Evolutionary conservation across 768 basidiomycete genomes (phyloP).

Genomic region (Antrodiella citrinella): DNA sequence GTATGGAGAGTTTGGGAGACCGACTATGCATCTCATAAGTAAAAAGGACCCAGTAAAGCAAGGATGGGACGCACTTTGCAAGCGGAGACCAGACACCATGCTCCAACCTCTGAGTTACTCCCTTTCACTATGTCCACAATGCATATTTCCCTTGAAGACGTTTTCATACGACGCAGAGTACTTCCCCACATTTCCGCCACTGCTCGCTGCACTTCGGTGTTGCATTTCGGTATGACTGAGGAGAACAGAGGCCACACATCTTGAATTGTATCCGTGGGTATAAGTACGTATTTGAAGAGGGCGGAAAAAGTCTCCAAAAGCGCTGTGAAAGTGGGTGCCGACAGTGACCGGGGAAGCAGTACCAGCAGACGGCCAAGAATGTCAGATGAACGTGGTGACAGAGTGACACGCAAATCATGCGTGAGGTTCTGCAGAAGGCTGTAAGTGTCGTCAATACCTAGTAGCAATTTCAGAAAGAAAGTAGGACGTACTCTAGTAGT

Average conservation of each 20-base stretch:
- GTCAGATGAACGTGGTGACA: conserved; percentile 52
- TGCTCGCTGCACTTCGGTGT: conserved; percentile 65
- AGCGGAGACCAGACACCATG: conserved; percentile 70
- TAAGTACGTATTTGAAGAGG: conserved; percentile 65
- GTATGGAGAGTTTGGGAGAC: conserved; percentile 80
- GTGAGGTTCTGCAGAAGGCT: conserved; percentile 74
- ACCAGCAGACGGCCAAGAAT: conserved; percentile 48
- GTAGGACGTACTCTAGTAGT: conserved; percentile 60
- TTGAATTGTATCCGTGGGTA: conserved; percentile 51
- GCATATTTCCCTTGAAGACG: conserved; percentile 44
- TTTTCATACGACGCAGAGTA: conserved; percentile 64
- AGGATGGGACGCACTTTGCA: conserved; percentile 55
- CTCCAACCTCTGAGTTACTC: conserved; percentile 50
- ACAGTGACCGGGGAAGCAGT: conserved; percentile 50
- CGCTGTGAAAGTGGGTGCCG: conserved; percentile 49
- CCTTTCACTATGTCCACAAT: conserved; percentile 42
- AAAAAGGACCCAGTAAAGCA: neutral
- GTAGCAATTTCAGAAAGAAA: neutral
- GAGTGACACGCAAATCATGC: conserved; percentile 73
- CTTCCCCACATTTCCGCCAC: conserved; percentile 86
- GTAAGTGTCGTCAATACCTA: conserved; percentile 9
- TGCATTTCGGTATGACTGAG: conserved; percentile 45
- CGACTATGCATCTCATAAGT: conserved; percentile 38
- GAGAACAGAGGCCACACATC: conserved; percentile 54
- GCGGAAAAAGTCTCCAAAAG: conserved; percentile 62